phyloP scores from a whole-genome alignment of 768 basidiomycete species.

The Podaxis sp. region DNA sequence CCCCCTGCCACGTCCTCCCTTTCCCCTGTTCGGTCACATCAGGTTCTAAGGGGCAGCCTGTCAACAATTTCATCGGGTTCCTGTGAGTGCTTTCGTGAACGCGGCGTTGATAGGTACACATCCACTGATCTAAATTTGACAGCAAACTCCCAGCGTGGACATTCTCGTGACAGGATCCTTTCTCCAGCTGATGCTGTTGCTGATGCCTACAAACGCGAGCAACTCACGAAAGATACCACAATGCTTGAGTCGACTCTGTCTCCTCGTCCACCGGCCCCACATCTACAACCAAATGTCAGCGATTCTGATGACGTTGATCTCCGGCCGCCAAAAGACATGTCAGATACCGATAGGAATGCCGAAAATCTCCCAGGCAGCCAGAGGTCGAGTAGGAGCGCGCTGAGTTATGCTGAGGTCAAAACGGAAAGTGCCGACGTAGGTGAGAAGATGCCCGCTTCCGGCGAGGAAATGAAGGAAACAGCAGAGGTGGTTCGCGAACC shows the following conservation, averaged over 20 bases:
- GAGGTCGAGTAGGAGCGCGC: neutral
- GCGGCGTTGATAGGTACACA: neutral
- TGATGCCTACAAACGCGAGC: conserved; percentile 6
- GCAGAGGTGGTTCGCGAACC: neutral
- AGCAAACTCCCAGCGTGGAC: neutral
- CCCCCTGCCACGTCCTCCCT: neutral
- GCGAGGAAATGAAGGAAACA: neutral
- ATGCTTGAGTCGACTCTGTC: neutral
- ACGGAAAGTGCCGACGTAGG: neutral
- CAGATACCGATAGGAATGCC: neutral
- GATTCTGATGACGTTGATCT: neutral
- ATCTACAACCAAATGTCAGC: neutral
- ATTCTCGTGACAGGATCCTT: neutral
- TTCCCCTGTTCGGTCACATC: neutral
- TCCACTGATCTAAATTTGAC: neutral
- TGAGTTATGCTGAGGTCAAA: neutral
- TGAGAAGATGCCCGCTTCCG: neutral
- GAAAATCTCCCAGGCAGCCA: neutral
- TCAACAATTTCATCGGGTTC: conserved; percentile 3
- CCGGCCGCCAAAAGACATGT: neutral
- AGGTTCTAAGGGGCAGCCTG: neutral
- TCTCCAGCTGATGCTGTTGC: conserved; percentile 8
- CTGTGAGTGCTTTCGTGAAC: neutral
- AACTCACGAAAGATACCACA: neutral
- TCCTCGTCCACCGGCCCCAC: neutral